Base-by-base conservation (phyloP, 2,329 filamentous ascomycete genomes). In the Chaetothyriales sp. region DNA sequence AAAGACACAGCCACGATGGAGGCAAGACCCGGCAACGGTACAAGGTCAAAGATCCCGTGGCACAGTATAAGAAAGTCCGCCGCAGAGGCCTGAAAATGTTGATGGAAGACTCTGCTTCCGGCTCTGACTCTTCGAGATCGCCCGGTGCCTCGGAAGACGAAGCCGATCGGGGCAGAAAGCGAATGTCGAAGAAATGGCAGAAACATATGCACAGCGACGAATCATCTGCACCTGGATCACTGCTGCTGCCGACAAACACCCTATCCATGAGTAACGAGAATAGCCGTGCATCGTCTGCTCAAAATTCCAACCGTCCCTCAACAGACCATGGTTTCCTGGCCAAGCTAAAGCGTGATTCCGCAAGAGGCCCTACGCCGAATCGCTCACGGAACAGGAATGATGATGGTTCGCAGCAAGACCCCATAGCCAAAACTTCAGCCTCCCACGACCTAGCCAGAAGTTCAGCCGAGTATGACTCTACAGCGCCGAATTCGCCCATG, bases 401-500 rank as follows among this genome's bases (percentile, higher is more conserved):
- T 10, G 49, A 53, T 15, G 15, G 33, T 5, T 10, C 33, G 4
- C 46, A 10, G 19, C 46, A 47, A 47, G 46, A 47, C 6, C 13
- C 46, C 2, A 18, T 3, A 10, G 2, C 8, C 15, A 47, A 46
- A 22, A 18, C 22, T 22, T 22, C 44, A 15, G 10, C 13, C n/a
- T 22, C 22, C 19, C 18, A 46, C 13, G 44, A 47, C 22, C 7
- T 18, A 29, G 25, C 46, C 18, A 59, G 66, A 48, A 64, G 63
- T 48, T 73, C 70, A 10, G 58, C 70, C 8, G 70, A 74, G 43
- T 71, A 67, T 33, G 73, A 65, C 64, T 73, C 54, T 66, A 78
- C 60, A 60, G 70, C 60, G 19, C 66, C 69, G 6, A 68, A 63
- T 49, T 69, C 70, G 29, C 69, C 69, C 43, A 58, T 59, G 15